Percentiles rank a stretch among this genome's conserved stretches.
These are phyloP conservation scores for Fragaria nilgerrensis DNA, from an alignment of 306 rosid genomes.

Conservation along the genomic window DNA sequence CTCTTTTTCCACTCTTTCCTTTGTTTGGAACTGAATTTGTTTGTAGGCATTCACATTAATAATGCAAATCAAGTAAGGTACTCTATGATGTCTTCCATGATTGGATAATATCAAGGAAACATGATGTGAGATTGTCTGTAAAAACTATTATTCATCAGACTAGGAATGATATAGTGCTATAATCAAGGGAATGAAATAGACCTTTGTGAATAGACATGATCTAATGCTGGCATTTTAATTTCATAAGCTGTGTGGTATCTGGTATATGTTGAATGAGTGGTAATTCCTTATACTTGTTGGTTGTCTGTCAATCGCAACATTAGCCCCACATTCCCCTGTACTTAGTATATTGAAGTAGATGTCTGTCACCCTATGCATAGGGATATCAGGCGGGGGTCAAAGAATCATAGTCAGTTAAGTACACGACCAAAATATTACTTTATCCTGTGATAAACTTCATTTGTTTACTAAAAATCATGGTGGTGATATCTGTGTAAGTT, in stretches of 20 bases:
- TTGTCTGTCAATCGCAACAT: background rate
- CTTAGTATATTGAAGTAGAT: background rate
- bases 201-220: background rate
- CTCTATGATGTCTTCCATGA: background rate
- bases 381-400: background rate
- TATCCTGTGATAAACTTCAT: background rate
- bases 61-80: conserved; percentile 6
- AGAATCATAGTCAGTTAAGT: background rate
- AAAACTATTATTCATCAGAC: background rate
- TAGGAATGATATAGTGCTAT: background rate
- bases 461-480: background rate
- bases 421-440: background rate
- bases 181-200: background rate
- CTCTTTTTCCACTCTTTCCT: conserved; percentile 8
- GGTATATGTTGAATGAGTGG: background rate
- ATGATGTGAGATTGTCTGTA: background rate
- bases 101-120: background rate
- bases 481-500: background rate
- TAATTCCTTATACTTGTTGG: background rate
- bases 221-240: background rate
- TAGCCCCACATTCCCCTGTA: background rate
- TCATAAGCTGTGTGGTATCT: background rate
- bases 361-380: background rate
- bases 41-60: background rate
- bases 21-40: conserved; percentile 3